These are phyloP conservation scores for Petunia axillaris DNA, from an alignment of 257 asterid species.

Conservation along the genomic window DNA sequence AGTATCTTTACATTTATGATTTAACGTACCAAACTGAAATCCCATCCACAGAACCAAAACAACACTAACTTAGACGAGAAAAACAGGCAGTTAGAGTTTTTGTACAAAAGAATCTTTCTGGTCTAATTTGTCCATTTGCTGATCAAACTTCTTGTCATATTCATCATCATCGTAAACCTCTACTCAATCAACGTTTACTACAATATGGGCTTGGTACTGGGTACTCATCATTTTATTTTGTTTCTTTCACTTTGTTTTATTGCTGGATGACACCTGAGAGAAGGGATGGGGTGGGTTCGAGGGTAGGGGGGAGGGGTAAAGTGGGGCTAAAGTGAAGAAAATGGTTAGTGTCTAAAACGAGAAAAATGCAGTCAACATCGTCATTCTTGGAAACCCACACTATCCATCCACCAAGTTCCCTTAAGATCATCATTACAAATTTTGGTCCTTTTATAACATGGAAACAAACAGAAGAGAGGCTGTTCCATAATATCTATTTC, in stretches of 20 bases:
- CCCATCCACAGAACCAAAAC: background rate
- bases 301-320: background rate
- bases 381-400: constrained; percentile 36
- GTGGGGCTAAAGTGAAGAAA: background rate
- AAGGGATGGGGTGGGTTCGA: too few species aligned
- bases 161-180: background rate
- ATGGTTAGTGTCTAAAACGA: constrained; percentile 30
- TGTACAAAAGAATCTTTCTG: constrained; percentile 10
- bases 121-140: constrained; percentile 13
- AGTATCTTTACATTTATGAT: too few species aligned
- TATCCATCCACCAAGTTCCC: constrained; percentile 13
- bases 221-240: constrained; percentile 22
- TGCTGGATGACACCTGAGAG: background rate
- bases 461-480: background rate
- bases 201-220: constrained; percentile 15
- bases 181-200: constrained; percentile 18
- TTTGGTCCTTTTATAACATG: constrained; percentile 12
- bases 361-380: constrained; percentile 36
- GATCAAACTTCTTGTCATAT: background rate
- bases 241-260: background rate
- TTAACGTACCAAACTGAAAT: background rate
- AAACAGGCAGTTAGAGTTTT: background rate
- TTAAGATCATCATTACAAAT: constrained; percentile 29
- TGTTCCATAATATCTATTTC: background rate
- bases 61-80: background rate